These are phyloP conservation scores for Eutypa lata DNA, from an alignment of 2,329 filamentous ascomycete species.

Conservation along the genomic window DNA sequence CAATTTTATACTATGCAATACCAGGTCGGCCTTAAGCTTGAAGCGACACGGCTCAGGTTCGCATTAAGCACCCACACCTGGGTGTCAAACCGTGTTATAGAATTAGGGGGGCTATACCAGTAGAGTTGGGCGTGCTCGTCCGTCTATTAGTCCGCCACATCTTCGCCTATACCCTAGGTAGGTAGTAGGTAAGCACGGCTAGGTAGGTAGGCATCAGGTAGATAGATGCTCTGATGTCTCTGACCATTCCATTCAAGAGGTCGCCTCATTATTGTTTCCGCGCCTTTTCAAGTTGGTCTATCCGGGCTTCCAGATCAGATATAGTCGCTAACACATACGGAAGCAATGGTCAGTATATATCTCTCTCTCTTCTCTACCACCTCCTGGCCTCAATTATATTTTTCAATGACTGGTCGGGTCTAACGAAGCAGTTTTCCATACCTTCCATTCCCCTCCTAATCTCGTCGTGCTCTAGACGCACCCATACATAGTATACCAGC, in stretches of 20 bases:
- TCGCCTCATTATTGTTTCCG: conserved; percentile 8
- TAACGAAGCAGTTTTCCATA: conserved; percentile 29
- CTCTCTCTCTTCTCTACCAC: not conserved
- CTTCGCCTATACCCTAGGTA: too few relatives aligned
- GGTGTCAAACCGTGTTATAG: too few relatives aligned
- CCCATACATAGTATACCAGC: conserved; percentile 70
- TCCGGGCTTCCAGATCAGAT: conserved; percentile 24
- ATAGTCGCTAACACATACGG: conserved; percentile 18
- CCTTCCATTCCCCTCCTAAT: conserved; percentile 56
- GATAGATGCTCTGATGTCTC: too few relatives aligned
- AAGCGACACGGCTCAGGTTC: too few relatives aligned
- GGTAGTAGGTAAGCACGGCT: not conserved
- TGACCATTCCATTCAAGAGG: too few relatives aligned
- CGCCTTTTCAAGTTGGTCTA: conserved; percentile 25
- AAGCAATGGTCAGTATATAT: not conserved
- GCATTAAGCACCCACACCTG: too few relatives aligned
- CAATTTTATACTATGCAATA: too few relatives aligned
- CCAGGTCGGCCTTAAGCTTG: too few relatives aligned
- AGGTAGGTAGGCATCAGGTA: not conserved
- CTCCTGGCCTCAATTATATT: not conserved
- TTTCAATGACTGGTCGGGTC: not conserved
- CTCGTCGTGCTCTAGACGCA: conserved; percentile 71
- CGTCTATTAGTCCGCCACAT: too few relatives aligned
- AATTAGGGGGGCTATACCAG: too few relatives aligned
- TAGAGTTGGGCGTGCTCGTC: too few relatives aligned